Conservation (phyloP, 192 early-diverging fungal species). For the Coemansia sp. region DNA sequence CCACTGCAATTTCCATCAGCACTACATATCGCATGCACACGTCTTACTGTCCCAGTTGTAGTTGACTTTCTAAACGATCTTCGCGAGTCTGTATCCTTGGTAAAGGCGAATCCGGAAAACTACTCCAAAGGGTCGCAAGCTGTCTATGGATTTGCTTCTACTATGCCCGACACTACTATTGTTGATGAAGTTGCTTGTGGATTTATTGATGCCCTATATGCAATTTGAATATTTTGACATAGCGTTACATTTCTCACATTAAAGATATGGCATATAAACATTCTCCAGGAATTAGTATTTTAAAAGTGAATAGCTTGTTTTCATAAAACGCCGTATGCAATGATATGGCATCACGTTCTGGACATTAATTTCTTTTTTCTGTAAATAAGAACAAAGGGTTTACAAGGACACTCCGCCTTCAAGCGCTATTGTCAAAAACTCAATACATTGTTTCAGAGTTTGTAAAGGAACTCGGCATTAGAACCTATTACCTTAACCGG, state of each 20-base stretch:
- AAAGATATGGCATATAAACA: no score
- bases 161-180: constrained; percentile 81
- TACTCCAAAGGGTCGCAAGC: constrained; percentile 79
- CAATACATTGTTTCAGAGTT: no score
- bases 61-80: constrained; percentile 79
- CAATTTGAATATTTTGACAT: constrained; percentile 41
- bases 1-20: constrained; percentile 86
- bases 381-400: no score
- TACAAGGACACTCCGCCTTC: no score
- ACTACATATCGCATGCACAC: constrained; percentile 89
- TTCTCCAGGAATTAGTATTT: no score
- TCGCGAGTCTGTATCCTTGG: constrained; percentile 66
- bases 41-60: constrained; percentile 70
- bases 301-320: no score
- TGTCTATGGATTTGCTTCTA: constrained; percentile 91
- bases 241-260: background rate
- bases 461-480: no score
- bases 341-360: no score
- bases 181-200: constrained; percentile 84
- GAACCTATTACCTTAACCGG: no score
- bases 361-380: no score
- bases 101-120: constrained; percentile 67
- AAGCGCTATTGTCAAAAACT: no score
- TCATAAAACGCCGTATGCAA: no score
- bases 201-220: constrained; percentile 85